Evolutionary conservation across 257 asterid genomes (phyloP).

Genomic region (Agastache rugosa): DNA sequence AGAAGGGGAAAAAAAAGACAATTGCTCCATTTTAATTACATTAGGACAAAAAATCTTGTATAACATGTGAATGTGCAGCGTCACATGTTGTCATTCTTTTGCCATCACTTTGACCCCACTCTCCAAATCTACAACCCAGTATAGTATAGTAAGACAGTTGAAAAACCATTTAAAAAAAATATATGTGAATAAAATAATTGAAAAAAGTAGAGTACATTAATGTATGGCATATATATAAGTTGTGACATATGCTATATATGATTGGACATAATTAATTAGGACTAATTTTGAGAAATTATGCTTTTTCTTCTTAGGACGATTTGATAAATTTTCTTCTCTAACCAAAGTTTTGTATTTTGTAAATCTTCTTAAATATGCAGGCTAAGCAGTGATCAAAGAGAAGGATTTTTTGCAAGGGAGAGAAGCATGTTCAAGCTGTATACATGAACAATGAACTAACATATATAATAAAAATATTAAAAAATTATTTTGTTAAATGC

Average conservation of each 20-base stretch:
- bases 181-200: too few species aligned
- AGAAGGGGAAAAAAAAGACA: too few species aligned
- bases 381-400: constrained; percentile 41
- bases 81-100: constrained; percentile 33
- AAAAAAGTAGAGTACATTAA: too few species aligned
- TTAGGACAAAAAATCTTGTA: constrained; percentile 31
- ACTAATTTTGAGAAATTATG: too few species aligned
- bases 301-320: too few species aligned
- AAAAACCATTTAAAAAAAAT: too few species aligned
- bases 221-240: too few species aligned
- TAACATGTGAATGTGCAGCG: constrained; percentile 36
- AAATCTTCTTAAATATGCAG: constrained; percentile 29
- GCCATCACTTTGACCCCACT: constrained; percentile 38
- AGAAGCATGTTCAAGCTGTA: constrained; percentile 8
- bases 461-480: neutral
- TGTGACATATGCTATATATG: too few species aligned
- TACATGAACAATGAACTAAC: constrained; percentile 28
- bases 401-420: neutral
- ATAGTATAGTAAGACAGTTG: neutral
- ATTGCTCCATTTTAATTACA: constrained; percentile 12
- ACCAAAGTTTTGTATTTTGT: constrained; percentile 14
- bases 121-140: neutral
- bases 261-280: too few species aligned
- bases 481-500: neutral
- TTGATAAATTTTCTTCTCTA: constrained; percentile 1